These are phyloP conservation scores for Corynespora cassiicola DNA, from an alignment of 2,329 filamentous ascomycete genomes.

Conservation along the genomic window DNA sequence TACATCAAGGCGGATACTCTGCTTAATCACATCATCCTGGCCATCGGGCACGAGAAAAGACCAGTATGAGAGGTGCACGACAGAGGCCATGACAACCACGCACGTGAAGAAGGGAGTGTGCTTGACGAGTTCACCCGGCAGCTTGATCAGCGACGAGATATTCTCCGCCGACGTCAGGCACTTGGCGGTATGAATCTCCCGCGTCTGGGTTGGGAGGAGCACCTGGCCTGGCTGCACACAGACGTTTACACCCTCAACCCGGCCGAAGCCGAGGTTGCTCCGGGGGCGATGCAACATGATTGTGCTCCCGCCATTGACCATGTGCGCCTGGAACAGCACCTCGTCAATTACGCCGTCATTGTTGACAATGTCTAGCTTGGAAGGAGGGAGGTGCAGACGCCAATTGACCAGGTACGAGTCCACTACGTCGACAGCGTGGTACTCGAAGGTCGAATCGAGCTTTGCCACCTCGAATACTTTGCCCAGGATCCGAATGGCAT, in stretches of 20 bases:
- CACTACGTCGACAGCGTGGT: slow-evolving; percentile 59
- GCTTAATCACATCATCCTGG: slow-evolving; percentile 71
- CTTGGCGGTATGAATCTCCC: slow-evolving; percentile 76
- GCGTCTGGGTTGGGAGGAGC: slow-evolving; percentile 57
- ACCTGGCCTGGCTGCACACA: slow-evolving; percentile 66
- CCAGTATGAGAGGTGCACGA: slow-evolving; percentile 71
- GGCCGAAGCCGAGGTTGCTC: slow-evolving; percentile 44
- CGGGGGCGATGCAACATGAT: slow-evolving; percentile 54
- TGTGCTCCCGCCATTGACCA: slow-evolving; percentile 63
- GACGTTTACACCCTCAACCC: slow-evolving; percentile 58
- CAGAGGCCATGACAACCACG: slow-evolving; percentile 47
- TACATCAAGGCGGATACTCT: slow-evolving; percentile 79
- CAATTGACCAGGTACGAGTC: slow-evolving; percentile 74
- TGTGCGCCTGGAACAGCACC: slow-evolving; percentile 89
- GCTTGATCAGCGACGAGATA: slow-evolving; percentile 75
- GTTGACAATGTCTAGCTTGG: slow-evolving; percentile 72
- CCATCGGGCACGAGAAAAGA: slow-evolving; percentile 57
- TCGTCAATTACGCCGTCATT: slow-evolving; percentile 76
- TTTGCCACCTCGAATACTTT: slow-evolving; percentile 68
- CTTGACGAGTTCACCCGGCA: slow-evolving; percentile 73
- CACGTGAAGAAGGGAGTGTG: slow-evolving; percentile 63
- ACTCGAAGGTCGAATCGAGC: slow-evolving; percentile 43
- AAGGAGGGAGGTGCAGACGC: slow-evolving; percentile 77
- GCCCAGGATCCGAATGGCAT: slow-evolving; percentile 79
- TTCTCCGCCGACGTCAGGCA: slow-evolving; percentile 80